Percentiles rank a stretch among this genome's conserved stretches.
Evolutionary conservation across 805 yeast species (phyloP).

Genomic region (Myxozyma melibiosi): DNA sequence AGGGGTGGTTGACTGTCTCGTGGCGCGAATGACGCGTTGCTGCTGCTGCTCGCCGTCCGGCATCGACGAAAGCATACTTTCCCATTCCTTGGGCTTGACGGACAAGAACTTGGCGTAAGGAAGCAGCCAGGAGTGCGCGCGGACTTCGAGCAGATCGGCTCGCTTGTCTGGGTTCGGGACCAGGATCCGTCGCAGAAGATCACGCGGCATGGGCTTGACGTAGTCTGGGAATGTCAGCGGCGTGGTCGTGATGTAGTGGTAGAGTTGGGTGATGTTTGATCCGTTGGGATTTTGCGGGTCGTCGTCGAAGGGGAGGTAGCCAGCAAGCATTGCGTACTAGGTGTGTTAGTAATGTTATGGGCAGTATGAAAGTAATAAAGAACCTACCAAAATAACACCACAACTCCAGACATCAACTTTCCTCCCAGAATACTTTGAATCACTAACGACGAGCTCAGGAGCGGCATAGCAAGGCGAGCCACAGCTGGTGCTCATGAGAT

Average conservation of each 20-base stretch:
- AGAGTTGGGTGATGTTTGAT: slow-evolving; percentile 84
- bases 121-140: slow-evolving; percentile 86
- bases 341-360: background rate
- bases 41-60: background rate
- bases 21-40: background rate
- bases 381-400: slow-evolving; percentile 70
- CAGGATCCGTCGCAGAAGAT: slow-evolving; percentile 72
- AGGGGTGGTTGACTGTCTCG: slow-evolving; percentile 19
- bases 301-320: slow-evolving; percentile 96
- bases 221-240: slow-evolving; percentile 95
- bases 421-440: slow-evolving; percentile 83
- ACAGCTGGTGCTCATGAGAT: slow-evolving; percentile 90
- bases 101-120: slow-evolving; percentile 80
- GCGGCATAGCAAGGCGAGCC: slow-evolving; percentile 99
- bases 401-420: slow-evolving; percentile 97
- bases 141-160: slow-evolving; percentile 65
- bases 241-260: slow-evolving; percentile 87
- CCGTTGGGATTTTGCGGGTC: slow-evolving; percentile 97
- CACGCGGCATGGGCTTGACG: slow-evolving; percentile 86
- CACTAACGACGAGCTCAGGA: slow-evolving; percentile 90
- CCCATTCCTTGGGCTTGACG: slow-evolving; percentile 91
- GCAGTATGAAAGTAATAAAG: background rate
- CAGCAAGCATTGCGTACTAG: slow-evolving; percentile 89
- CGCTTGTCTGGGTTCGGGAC: slow-evolving; percentile 84
- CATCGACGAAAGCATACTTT: slow-evolving; percentile 45